Percentiles rank a stretch among this genome's conserved stretches.
phyloP scores from a whole-genome alignment of 164 flowering plant species.

The Amborella trichopoda region DNA sequence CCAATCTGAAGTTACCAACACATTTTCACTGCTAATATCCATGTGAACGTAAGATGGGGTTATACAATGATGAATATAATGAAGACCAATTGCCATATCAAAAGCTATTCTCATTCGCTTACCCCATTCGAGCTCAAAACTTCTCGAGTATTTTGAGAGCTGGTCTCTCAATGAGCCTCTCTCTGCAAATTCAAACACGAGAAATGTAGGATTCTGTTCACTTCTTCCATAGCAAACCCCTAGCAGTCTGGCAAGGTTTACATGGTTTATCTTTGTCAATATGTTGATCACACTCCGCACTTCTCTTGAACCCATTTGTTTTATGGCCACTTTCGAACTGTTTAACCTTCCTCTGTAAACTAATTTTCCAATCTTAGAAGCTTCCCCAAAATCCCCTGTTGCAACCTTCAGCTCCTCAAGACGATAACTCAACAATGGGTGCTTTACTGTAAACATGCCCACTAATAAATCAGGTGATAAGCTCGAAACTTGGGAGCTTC shows the following conservation, averaged over 20 bases:
- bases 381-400: constrained; percentile 40
- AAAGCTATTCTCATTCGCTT: constrained; percentile 41
- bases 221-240: constrained; percentile 49
- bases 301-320: constrained; percentile 39
- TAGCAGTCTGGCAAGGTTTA: constrained; percentile 34
- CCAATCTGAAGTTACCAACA: constrained; percentile 35
- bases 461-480: constrained; percentile 35
- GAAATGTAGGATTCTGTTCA: constrained; percentile 30
- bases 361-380: constrained; percentile 22
- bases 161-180: constrained; percentile 45
- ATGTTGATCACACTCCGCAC: constrained; percentile 25
- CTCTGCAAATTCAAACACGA: constrained; percentile 38
- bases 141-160: constrained; percentile 14
- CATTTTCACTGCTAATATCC: constrained; percentile 29
- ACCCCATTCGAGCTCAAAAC: constrained; percentile 29
- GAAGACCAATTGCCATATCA: constrained; percentile 49
- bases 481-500: constrained; percentile 16
- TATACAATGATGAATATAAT: constrained; percentile 50
- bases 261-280: constrained; percentile 49
- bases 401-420: constrained; percentile 41
- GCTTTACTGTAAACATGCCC: constrained; percentile 30
- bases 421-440: constrained; percentile 29
- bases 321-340: constrained; percentile 32
- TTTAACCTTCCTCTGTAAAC: constrained; percentile 29
- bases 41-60: constrained; percentile 39